Evolutionary conservation across 164 flowering plant species (phyloP).

Genomic region (Aristolochia fimbriata): DNA sequence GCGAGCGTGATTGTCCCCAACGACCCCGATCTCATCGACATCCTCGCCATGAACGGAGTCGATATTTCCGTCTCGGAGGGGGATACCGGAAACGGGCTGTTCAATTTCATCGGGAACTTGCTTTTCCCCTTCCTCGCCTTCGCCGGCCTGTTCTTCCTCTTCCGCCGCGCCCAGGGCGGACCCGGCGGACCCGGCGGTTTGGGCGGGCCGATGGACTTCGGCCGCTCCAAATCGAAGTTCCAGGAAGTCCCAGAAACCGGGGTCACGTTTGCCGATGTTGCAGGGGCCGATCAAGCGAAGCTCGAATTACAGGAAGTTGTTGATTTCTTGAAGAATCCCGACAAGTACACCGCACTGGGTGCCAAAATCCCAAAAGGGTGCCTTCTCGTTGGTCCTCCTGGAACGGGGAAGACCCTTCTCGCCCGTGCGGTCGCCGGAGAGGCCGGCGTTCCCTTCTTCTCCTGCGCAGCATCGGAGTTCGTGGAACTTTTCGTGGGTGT

Average conservation of each 20-base stretch:
- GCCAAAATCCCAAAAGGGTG: conserved; percentile 97
- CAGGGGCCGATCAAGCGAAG: conserved; percentile 96
- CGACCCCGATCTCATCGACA: conserved; percentile 90
- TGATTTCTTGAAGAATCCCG: conserved; percentile 91
- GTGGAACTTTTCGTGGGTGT: conserved; percentile 96
- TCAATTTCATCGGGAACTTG: conserved; percentile 64
- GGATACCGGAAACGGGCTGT: conserved; percentile 73
- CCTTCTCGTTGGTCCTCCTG: conserved; percentile 90
- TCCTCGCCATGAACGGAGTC: conserved; percentile 97
- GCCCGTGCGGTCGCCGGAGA: conserved; percentile 93
- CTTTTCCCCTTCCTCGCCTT: conserved; percentile 77
- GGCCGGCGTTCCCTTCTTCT: conserved; percentile 90
- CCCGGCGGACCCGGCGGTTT: conserved; percentile 96
- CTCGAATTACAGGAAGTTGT: conserved; percentile 88
- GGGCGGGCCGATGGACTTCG: conserved; percentile 97
- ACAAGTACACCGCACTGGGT: conserved; percentile 86
- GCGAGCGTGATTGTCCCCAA: conserved; percentile 79
- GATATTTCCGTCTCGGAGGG: conserved; percentile 95
- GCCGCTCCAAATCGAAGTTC: conserved; percentile 83
- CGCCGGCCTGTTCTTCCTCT: conserved; percentile 76
- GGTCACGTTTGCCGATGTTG: conserved; percentile 77
- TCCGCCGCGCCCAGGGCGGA: conserved; percentile 81
- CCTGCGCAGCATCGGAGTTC: conserved; percentile 89
- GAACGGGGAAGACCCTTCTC: conserved; percentile 90
- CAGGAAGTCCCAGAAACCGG: conserved; percentile 97